Evolutionary conservation across 2,329 filamentous ascomycete species (phyloP), one percentile per base, ranked within the genome.

Genomic region (Myriosclerotinia duriaeana): DNA sequence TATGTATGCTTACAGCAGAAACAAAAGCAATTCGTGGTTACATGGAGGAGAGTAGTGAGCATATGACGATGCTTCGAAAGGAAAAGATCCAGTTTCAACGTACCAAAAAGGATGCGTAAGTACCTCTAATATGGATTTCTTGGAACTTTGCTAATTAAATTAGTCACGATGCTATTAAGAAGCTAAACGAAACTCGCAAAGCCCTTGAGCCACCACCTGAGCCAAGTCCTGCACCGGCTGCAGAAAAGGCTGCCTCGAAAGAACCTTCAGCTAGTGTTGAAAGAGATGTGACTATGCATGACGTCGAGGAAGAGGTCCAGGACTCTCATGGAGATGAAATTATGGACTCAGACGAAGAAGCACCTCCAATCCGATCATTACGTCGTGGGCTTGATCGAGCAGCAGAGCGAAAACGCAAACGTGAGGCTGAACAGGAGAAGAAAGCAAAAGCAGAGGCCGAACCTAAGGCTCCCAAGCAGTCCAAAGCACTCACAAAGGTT

Each of bases 61-160:
- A 92, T 64, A 97, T 98, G 93, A 99, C 95, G 1, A 87, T 88
- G 65, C 92, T 96, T 75, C 89, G 95, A 60, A 99, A 99, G 78
- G 91, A 96, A 76, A 97, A 97, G 80, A 97, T 97, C 69, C 92
- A 96, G 71, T 90, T 88, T 78, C 94, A 98, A 79, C 87, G 93
- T 71, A 87, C 90, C 72, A 88, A 90, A 70, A 88, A 88, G 72
- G 83, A 85, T 77, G 80, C 82, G 85, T 88, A 80, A 78, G 86
- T 83, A 34, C 30, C 62, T 50, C 15, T 5, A 9, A 14, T 14
- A 2, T 34, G 3, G 11, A 48, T 2, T 34, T 38, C 20, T 14
- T 38, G 36, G 15, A n/a, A 36, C 14, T 15, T 53, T 38, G 61
- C 74, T 80, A 69, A 81, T 74, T 14, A 55, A 40, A 42, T 36